Base-by-base conservation (phyloP, 257 asterid genomes). In the Henckelia pumila region DNA sequence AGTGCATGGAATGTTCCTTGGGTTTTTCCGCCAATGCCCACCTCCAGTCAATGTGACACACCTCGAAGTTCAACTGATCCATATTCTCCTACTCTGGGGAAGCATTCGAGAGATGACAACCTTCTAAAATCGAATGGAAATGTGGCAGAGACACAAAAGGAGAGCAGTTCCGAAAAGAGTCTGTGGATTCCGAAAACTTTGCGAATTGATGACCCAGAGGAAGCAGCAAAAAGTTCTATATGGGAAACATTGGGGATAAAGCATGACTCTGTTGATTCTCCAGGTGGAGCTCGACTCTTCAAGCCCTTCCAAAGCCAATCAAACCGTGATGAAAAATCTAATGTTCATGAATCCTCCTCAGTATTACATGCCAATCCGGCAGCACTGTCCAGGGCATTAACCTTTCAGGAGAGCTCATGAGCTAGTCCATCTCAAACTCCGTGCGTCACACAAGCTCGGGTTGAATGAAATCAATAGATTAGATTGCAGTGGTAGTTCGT, bases 311-410 rank as follows among this genome's bases (percentile, higher is more conserved):
- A 75, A 69, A 26, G 56, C 11, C 83, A 75, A 26, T 61, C 86
- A 0, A 84, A 84, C 77, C 78, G 60, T 3, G 85, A 73, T 21
- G 84, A 76, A 30, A 87, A 76, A 78, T 29, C 63, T 6, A 78
- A 55, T 55, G 81, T 72, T 71, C 70, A 76, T 22, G 89, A 79
- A 75, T 60, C 83, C 52, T 81, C 86, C 2, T 57, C 86, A 0
- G 86, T 91, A 14, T 77, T 88, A 50, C 92, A 82, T 73, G 96
- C 95, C 63, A 89, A 88, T 73, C 95, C 96, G 11, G 95, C 96
- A 3, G 96, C 96, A 13, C 35, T 87, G 61, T 87, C 96, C 8
- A 80, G 96, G 76, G 87, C 95, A 7, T 35, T 84, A 55, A 82
- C 73, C 79, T 92, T 92, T 79, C 91, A 76, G 1, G 95, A 92